Evolutionary conservation across 2,329 filamentous ascomycete genomes (phyloP), one percentile per base, ranked within the genome.

Genomic region (Ceratocystis cacaofunesta): DNA sequence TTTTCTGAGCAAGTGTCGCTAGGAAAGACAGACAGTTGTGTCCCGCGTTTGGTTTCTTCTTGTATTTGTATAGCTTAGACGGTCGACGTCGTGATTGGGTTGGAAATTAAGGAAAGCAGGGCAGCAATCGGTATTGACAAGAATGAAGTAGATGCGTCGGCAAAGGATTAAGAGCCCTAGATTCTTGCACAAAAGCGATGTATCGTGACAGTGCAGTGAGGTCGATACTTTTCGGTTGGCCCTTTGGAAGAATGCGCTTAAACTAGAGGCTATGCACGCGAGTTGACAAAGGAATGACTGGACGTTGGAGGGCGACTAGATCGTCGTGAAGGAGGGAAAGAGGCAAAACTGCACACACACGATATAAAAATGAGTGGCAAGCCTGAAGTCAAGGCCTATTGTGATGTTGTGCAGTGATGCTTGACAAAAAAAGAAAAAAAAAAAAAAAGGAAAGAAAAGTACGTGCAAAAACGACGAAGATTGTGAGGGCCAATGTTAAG

Each of bases 361-460:
- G 55, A 69, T 75, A 73, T 70, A 72, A 77, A 82, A 41, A 82
- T 71, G 80, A 83, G 76, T 78, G 82, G 76, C 78, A 76, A 75
- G 79, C 81, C 81, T 75, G 80, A 79, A 79, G 36, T 77, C 78
- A 79, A 80, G 79, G 79, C 79, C 4, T 75, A 64, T 19, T 30
- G 62, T 55, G 52, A n/a, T 64, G 48, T 19, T 57, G 52, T 30
- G 62, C 41, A 36, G 62, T 57, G 48, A 44, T 57, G 62, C 41
- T 15, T 41, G n/a, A 19, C 48, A 22, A 7, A 70, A 71, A 68
- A 15, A 70, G 71, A 68, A 69, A 10, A 70, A 69, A 70, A 70
- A 69, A 69, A n/a, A n/a, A 70, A 67, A 63, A 71, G 71, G 70
- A 46, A 57, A 28, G 70, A 70, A 66, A 63, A 41, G 36, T 4